Evolutionary conservation across 129 eudicot species (phyloP), one percentile per base, ranked within the genome.

Genomic region (Kitagawia praeruptora): DNA sequence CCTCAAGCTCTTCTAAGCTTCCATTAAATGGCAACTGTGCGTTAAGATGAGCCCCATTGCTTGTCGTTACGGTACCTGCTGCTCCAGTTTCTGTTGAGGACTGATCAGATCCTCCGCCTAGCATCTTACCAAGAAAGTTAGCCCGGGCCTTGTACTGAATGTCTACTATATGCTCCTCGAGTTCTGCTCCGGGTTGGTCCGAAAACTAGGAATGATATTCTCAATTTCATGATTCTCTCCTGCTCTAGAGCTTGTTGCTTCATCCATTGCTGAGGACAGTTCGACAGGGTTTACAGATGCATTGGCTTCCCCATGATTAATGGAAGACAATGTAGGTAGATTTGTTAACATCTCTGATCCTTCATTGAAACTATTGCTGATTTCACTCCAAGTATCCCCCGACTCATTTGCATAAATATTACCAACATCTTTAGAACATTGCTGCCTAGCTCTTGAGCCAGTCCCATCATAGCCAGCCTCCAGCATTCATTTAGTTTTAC

Each of bases 1-100:
- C 98, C 98, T 88, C 96, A 80, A 93, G 98, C 84, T 90, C 98
- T 81, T 93, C 97, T 82, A 92, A 81, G 74, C 76, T 82, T 85
- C 86, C 89, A 74, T 76, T 86, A 63, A 79, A 75, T 48, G 81
- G 88, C 56, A 78, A 67, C 77, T 71, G 76, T 70, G 87, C 80
- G 78, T 5, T 6, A 19, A 51, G 61, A 18, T 74, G 78, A 63
- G 86, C 76, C 61, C 64, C 67, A 44, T 51, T 78, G 72, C 75
- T 82, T 72, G 75, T 74, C 1, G 53, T 69, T 75, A 61, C 82
- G 61, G 82, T 48, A 85, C 39, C 58, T 61, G 34, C 39, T 44
- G 81, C 74, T 82, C 78, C 84, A 47, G 83, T 80, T 40, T 67
- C 58, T 8, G 83, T 49, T 21, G 82, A 51, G 61, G 61, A 83